A percentile compares a stretch with the other conserved stretches of the same genome.
phyloP scores from a whole-genome alignment of 169 alveolate species.

The Plasmodium chabaudi region DNA sequence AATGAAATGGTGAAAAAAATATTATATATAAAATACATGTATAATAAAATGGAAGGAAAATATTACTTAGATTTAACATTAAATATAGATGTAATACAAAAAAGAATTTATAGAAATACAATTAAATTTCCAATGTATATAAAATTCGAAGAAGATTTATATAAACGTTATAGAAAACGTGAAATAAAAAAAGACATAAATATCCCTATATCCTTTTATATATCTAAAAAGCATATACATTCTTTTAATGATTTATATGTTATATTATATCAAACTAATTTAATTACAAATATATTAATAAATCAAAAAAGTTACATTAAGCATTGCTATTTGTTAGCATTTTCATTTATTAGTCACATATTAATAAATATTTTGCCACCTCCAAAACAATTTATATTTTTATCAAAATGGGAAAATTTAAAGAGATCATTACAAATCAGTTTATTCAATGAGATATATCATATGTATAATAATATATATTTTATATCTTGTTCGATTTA shows the following conservation, averaged over 20 bases:
- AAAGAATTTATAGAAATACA: constrained; percentile 32
- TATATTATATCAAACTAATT: constrained; percentile 64
- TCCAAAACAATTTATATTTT: constrained; percentile 50
- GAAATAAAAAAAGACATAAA: constrained; percentile 71
- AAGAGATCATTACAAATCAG: constrained; percentile 45
- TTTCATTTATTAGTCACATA: constrained; percentile 54
- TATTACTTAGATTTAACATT: constrained; percentile 25
- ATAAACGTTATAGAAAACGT: constrained; percentile 33
- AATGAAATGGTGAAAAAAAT: constrained; percentile 66
- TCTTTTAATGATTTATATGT: constrained; percentile 40
- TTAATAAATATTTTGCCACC: constrained; percentile 59
- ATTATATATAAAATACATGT: constrained; percentile 48
- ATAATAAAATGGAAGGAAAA: constrained; percentile 49
- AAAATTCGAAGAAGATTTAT: constrained; percentile 44
- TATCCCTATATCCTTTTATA: constrained; percentile 67
- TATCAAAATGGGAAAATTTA: constrained; percentile 28
- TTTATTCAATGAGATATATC: constrained; percentile 49
- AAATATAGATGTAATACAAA: constrained; percentile 28
- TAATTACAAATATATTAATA: constrained; percentile 64
- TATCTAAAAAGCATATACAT: constrained; percentile 33
- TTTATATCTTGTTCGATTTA: constrained; percentile 70
- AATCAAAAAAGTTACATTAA: constrained; percentile 71
- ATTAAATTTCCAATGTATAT: constrained; percentile 62
- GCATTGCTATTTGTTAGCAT: constrained; percentile 65
- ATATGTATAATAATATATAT: constrained; percentile 44